Conservation (phyloP, 2,329 filamentous ascomycete species). For the Aspergillus alliaceus region DNA sequence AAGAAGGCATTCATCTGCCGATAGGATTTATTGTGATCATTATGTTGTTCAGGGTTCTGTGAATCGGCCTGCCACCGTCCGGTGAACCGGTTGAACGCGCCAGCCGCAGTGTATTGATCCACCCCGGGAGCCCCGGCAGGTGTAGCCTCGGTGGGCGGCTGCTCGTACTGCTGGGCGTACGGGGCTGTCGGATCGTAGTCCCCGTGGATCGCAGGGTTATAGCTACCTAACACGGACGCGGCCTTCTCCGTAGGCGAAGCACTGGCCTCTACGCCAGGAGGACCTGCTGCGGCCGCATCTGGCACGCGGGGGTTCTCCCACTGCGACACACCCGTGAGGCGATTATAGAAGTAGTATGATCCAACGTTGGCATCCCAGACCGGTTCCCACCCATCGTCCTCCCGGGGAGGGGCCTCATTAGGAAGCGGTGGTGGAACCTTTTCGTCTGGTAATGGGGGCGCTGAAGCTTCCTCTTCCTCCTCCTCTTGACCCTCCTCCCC, state of each 20-base stretch:
- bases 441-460: slow-evolving; percentile 43
- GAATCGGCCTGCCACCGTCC: slow-evolving; percentile 73
- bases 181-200: slow-evolving; percentile 95
- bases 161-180: slow-evolving; percentile 69
- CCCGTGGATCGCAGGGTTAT: slow-evolving; percentile 94
- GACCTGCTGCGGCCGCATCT: slow-evolving; percentile 35
- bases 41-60: slow-evolving; percentile 71
- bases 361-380: slow-evolving; percentile 70
- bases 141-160: slow-evolving; percentile 35
- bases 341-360: slow-evolving; percentile 83
- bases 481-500: slow-evolving; percentile 14
- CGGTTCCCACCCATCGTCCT: slow-evolving; percentile 75
- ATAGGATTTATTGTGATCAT: slow-evolving; percentile 81
- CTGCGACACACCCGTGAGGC: slow-evolving; percentile 71
- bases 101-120: slow-evolving; percentile 65
- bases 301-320: slow-evolving; percentile 85
- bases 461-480: slow-evolving; percentile 23
- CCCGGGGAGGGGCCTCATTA: slow-evolving; percentile 51
- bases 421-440: slow-evolving; percentile 52
- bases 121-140: slow-evolving; percentile 31
- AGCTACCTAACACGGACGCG: slow-evolving; percentile 64
- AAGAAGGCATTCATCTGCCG: slow-evolving; percentile 94
- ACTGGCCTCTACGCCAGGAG: slow-evolving; percentile 34
- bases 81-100: slow-evolving; percentile 87
- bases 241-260: slow-evolving; percentile 28